Percentiles rank a stretch among this genome's conserved stretches.
phyloP scores from a whole-genome alignment of 2,329 filamentous ascomycete species.

The Pseudogymnoascus sp. region DNA sequence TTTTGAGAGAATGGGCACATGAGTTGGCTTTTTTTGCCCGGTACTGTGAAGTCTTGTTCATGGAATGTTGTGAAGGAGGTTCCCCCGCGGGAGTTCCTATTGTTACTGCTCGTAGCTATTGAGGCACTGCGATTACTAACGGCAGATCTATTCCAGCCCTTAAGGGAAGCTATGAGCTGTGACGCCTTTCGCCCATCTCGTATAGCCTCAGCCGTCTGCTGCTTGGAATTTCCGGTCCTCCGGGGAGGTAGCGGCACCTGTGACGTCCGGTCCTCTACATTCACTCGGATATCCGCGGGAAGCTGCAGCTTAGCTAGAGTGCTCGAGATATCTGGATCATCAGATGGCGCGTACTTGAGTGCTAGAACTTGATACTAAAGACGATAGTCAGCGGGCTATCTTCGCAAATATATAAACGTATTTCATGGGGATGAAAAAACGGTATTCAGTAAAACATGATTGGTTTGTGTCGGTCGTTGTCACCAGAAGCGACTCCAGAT shows the following conservation, averaged over 20 bases:
- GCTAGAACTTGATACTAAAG: constrained; percentile 55
- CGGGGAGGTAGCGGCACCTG: constrained; percentile 27
- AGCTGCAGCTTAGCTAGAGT: constrained; percentile 60
- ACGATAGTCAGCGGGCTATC: constrained; percentile 7
- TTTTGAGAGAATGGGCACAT: constrained; percentile 65
- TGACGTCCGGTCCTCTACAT: constrained; percentile 21
- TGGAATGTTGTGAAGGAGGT: constrained; percentile 59
- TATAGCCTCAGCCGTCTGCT: constrained; percentile 56
- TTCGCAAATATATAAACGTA: constrained; percentile 14
- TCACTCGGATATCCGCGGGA: constrained; percentile 37
- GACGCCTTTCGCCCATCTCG: constrained; percentile 56
- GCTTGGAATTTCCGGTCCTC: constrained; percentile 33
- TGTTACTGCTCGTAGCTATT: constrained; percentile 28
- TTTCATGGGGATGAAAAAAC: constrained; percentile 31
- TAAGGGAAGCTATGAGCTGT: constrained; percentile 41
- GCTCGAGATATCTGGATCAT: constrained; percentile 55
- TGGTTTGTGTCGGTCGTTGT: constrained; percentile 54
- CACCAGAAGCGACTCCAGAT: constrained; percentile 61
- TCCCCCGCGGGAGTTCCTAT: constrained; percentile 35
- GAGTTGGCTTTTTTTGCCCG: constrained; percentile 71
- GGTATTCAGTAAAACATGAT: constrained; percentile 40
- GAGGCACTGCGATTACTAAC: constrained; percentile 23
- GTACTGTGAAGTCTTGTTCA: constrained; percentile 85
- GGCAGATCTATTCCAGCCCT: constrained; percentile 37
- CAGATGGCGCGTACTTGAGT: constrained; percentile 60